A percentile compares a stretch with the other conserved stretches of the same genome.
These are phyloP conservation scores for Mallotus japonicus DNA, from an alignment of 441 rosid species.

Conservation along the genomic window DNA sequence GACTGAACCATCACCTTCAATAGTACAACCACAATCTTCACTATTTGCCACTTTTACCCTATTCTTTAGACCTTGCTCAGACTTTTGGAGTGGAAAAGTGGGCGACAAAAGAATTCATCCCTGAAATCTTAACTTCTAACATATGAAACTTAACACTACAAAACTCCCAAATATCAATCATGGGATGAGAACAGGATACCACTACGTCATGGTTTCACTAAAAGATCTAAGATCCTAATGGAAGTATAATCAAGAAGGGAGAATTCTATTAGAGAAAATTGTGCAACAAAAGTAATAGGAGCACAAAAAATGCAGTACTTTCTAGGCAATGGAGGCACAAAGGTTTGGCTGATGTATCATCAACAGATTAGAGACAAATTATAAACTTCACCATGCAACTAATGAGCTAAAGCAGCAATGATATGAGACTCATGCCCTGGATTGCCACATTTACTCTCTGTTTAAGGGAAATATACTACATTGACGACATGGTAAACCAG, in stretches of 20 bases:
- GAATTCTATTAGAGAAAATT: not conserved
- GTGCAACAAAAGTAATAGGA: not conserved
- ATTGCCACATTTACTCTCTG: not conserved
- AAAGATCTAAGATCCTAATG: not conserved
- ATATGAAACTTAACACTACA: not conserved
- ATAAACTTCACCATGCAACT: not conserved
- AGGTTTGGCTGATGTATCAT: not conserved
- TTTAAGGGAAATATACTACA: not conserved
- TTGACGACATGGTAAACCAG: not conserved
- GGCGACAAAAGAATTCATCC: not conserved
- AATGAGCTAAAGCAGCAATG: not conserved
- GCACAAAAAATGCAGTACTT: not conserved
- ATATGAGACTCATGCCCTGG: not conserved
- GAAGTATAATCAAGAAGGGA: not conserved
- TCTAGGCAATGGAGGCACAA: not conserved
- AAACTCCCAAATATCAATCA: not conserved
- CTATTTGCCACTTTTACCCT: not conserved
- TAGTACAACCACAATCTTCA: not conserved
- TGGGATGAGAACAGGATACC: not conserved
- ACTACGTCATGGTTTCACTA: not conserved
- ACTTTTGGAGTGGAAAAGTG: not conserved
- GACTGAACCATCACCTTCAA: constrained; percentile 1
- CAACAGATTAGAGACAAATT: not conserved
- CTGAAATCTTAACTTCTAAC: not conserved
- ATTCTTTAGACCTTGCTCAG: not conserved